Evolutionary conservation across 2,329 filamentous ascomycete species (phyloP).

Genomic region (Ambrosiella xylebori): DNA sequence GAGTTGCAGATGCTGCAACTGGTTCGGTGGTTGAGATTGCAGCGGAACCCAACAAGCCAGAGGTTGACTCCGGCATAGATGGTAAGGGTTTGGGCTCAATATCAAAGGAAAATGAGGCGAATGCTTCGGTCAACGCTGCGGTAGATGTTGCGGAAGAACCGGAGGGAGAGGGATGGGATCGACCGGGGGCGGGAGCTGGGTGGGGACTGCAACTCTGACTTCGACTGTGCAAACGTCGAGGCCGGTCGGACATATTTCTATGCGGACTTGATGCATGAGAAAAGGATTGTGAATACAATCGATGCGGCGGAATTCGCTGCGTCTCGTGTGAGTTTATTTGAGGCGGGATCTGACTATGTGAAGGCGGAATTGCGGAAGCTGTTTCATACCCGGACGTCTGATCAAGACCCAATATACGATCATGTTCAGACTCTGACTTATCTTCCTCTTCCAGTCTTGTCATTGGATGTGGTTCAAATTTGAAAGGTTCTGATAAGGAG

Average conservation of each 20-base stretch:
- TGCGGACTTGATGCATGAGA: neutral
- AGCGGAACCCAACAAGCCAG: conserved; percentile 1
- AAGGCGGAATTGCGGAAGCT: too few relatives aligned
- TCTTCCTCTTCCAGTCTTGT: conserved; percentile 36
- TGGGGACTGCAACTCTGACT: conserved; percentile 3
- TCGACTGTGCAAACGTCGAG: neutral
- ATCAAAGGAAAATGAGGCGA: neutral
- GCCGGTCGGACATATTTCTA: neutral
- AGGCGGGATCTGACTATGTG: too few relatives aligned
- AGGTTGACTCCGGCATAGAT: neutral
- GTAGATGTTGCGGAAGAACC: neutral
- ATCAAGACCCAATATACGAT: conserved; percentile 32
- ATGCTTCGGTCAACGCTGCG: neutral
- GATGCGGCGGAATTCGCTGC: neutral
- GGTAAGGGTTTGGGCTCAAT: neutral
- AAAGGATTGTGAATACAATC: neutral
- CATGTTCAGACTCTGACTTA: conserved; percentile 33
- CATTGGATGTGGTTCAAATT: conserved; percentile 33
- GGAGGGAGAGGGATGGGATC: conserved; percentile 1
- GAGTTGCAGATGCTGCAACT: neutral
- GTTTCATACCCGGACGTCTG: neutral
- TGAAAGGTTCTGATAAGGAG: conserved; percentile 33
- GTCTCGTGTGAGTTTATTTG: neutral
- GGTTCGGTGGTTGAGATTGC: neutral
- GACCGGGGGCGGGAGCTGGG: neutral